Evolutionary conservation across 23 red algal genomes (phyloP).

Genomic region (Gracilaria gracilis): DNA sequence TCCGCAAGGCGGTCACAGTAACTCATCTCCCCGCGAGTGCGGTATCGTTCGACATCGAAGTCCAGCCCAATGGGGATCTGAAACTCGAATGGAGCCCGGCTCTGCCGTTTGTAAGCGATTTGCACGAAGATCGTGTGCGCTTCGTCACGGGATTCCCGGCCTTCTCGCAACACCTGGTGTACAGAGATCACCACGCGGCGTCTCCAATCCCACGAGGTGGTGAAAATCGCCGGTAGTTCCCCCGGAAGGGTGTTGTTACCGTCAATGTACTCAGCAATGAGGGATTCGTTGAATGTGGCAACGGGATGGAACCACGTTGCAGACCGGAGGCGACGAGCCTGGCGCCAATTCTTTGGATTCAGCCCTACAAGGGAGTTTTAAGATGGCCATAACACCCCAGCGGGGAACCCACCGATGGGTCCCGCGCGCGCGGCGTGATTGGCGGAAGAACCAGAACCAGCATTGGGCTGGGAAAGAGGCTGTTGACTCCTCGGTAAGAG

Average conservation of each 20-base stretch:
- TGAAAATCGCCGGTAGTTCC: not conserved
- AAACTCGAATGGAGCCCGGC: slow-evolving; percentile 4
- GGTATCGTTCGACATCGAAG: not conserved
- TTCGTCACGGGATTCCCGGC: not conserved
- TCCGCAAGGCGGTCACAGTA: not conserved
- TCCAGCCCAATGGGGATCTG: not conserved
- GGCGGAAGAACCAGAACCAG: too few relatives aligned
- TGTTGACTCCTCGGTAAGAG: too few relatives aligned
- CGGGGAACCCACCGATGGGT: too few relatives aligned
- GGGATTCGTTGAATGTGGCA: not conserved
- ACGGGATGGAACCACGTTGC: slow-evolving; percentile 12
- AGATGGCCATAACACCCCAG: not conserved
- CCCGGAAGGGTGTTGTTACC: not conserved
- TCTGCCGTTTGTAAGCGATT: not conserved
- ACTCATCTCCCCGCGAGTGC: not conserved
- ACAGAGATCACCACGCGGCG: slow-evolving; percentile 1
- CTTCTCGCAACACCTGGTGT: not conserved
- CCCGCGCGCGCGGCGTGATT: too few relatives aligned
- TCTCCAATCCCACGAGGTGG: slow-evolving; percentile 38
- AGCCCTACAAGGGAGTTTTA: not conserved
- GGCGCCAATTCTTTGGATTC: not conserved
- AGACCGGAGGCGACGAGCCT: not conserved
- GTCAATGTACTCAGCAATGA: not conserved
- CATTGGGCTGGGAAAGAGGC: too few relatives aligned
- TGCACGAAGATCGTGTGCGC: not conserved